Evolutionary conservation across 345 rosid genomes (phyloP).

Genomic region (Corchorus capsularis): DNA sequence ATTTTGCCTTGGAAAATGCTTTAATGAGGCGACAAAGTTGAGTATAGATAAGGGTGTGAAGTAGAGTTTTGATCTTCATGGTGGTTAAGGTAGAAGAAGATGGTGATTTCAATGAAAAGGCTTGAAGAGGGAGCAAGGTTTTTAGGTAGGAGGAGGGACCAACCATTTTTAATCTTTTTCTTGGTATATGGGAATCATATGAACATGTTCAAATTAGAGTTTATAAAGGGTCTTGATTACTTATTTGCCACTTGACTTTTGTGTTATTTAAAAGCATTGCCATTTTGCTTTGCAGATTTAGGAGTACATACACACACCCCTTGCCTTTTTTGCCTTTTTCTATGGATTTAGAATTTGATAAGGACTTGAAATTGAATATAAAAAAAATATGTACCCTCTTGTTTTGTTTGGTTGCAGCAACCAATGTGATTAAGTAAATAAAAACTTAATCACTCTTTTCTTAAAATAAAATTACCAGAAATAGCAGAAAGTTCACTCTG

Average conservation of each 20-base stretch:
- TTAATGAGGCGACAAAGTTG: constrained; percentile 55
- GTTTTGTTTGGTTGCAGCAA: constrained; percentile 10
- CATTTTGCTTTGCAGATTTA: constrained; percentile 40
- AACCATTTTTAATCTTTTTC: constrained; percentile 21
- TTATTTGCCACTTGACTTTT: constrained; percentile 40
- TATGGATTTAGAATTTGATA: constrained; percentile 28
- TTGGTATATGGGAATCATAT: background rate
- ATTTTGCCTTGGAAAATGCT: constrained; percentile 56
- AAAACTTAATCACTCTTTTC: constrained; percentile 11
- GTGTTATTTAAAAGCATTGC: constrained; percentile 36
- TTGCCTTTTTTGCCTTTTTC: constrained; percentile 20
- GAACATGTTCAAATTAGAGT: constrained; percentile 20
- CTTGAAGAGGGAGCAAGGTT: constrained; percentile 31
- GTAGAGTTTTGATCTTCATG: constrained; percentile 60
- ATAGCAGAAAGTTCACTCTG: background rate
- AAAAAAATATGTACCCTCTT: constrained; percentile 5
- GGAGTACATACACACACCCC: constrained; percentile 8
- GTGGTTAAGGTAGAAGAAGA: constrained; percentile 53
- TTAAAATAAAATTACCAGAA: background rate
- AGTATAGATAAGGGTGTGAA: constrained; percentile 58
- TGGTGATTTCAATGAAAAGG: constrained; percentile 34
- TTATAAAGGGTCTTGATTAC: constrained; percentile 39
- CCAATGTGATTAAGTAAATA: constrained; percentile 2
- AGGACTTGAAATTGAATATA: background rate
- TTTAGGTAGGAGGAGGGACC: constrained; percentile 29